A percentile compares a stretch with the other conserved stretches of the same genome.
These are phyloP conservation scores for Kockiozyma suomiensis DNA, from an alignment of 805 yeast genomes.

Conservation along the genomic window DNA sequence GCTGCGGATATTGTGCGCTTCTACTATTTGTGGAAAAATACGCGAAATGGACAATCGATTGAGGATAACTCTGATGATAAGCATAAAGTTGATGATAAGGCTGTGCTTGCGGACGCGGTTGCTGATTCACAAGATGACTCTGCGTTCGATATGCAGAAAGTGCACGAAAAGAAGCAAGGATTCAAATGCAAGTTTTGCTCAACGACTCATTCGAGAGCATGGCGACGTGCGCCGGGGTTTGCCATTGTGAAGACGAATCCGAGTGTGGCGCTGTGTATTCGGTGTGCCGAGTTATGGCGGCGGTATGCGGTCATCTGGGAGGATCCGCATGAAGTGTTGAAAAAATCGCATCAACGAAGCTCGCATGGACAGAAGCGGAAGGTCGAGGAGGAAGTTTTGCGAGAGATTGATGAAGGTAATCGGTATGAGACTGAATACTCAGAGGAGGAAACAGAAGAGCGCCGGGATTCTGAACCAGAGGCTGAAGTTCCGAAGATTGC, in stretches of 20 bases:
- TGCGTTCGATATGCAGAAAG: constrained; percentile 61
- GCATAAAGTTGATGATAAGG: constrained; percentile 34
- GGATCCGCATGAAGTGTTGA: constrained; percentile 67
- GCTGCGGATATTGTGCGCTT: constrained; percentile 79
- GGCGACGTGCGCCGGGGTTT: constrained; percentile 75
- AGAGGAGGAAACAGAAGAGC: background rate
- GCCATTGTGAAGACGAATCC: constrained; percentile 45
- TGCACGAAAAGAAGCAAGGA: constrained; percentile 44
- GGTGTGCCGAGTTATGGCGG: constrained; percentile 93
- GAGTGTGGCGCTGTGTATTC: constrained; percentile 67
- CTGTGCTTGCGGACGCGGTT: constrained; percentile 49
- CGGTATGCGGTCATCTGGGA: constrained; percentile 88
- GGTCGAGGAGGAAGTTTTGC: constrained; percentile 61
- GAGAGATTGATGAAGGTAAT: constrained; percentile 46
- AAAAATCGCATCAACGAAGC: constrained; percentile 45
- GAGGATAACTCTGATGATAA: constrained; percentile 68
- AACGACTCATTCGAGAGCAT: constrained; percentile 56
- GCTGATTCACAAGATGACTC: constrained; percentile 75
- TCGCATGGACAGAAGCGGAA: constrained; percentile 60
- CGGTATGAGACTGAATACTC: constrained; percentile 17
- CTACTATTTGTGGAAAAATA: constrained; percentile 91
- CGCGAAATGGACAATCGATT: constrained; percentile 67
- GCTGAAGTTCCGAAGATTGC: constrained; percentile 29
- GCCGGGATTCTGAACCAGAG: constrained; percentile 9
- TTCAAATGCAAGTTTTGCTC: constrained; percentile 75